A percentile compares a stretch with the other conserved stretches of the same genome.
These are phyloP conservation scores for Symbiodinium natans DNA, from an alignment of 73 alveolate species.

Conservation along the genomic window DNA sequence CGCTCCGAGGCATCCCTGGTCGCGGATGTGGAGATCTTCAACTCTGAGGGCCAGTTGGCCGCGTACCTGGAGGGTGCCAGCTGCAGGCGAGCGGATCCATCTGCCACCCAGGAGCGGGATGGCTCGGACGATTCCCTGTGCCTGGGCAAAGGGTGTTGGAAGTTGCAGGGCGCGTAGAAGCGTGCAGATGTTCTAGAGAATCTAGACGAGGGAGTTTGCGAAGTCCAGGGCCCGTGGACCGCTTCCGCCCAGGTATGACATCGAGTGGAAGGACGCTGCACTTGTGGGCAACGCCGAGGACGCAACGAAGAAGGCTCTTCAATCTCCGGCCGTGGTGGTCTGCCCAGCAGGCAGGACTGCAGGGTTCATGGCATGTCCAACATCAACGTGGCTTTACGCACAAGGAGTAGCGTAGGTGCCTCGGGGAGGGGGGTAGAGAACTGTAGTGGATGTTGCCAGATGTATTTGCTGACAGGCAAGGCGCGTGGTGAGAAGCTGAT, in stretches of 20 bases:
- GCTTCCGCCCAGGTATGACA: constrained; percentile 31
- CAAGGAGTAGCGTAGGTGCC: too few relatives aligned
- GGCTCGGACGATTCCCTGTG: constrained; percentile 55
- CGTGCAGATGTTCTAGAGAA: background rate
- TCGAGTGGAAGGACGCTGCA: constrained; percentile 72
- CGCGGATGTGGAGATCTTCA: constrained; percentile 84
- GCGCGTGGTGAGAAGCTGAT: background rate
- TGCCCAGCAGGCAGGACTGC: constrained; percentile 14
- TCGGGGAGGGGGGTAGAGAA: too few relatives aligned
- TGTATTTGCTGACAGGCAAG: background rate
- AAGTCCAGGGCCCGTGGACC: background rate
- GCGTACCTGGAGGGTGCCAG: constrained; percentile 73
- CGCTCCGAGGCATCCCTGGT: constrained; percentile 78
- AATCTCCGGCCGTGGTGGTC: constrained; percentile 23
- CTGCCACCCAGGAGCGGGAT: constrained; percentile 37
- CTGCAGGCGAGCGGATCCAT: constrained; percentile 45
- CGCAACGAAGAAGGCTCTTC: constrained; percentile 31
- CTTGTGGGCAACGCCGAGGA: constrained; percentile 57
- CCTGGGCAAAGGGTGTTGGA: background rate
- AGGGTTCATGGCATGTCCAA: background rate
- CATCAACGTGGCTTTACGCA: too few relatives aligned
- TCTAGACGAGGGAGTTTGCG: background rate
- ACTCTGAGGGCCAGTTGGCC: constrained; percentile 28
- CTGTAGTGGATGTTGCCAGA: too few relatives aligned
- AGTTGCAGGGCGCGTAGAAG: background rate